Evolutionary conservation across 192 early-diverging fungal genomes (phyloP), one percentile per base, ranked within the genome.

Genomic region (Coemansia sp.): DNA sequence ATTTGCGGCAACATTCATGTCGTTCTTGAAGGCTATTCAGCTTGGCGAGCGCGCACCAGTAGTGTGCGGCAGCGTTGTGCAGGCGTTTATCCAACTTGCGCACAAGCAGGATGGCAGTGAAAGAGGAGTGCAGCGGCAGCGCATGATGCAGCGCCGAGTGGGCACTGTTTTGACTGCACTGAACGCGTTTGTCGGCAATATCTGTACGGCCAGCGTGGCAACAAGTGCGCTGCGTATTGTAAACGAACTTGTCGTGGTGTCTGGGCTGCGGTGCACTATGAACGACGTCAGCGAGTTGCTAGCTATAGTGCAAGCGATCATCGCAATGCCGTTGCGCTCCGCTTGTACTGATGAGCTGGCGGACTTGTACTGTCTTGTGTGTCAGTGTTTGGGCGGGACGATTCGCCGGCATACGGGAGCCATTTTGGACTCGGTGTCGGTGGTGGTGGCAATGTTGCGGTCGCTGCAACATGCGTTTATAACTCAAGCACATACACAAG

Each of bases 381-480:
- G 73, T 21, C 60, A 54, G 56, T 19, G 61, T 4, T 52, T 81
- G 22, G 54, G 73, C 25, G 55, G 63, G 6, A 55, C 72, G 22
- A 39, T 76, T 19, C 66, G 70, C 47, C 63, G 71, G 51, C 70
- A 72, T 54, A 67, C 69, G 5, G 49, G 58, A 17, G 41, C 62
- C 0, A 66, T 67, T 4, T 58, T 81, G 58, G 69, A 65, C 43
- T 59, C 65, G 4, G 47, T 81, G 9, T 63, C 79, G 5, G 38
- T 72, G 5, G 38, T 72, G 17, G 58, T 60, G 2, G 56, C 53
- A 3, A 19, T 58, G 2, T 24, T 81, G 38, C 73, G 79, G 11
- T 19, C 50, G 11, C 51, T 81, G 49, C 27, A 76, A 4, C 79
- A 81, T 29, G 79, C 79, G 4, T 81, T 81, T 66, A 70, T 76